phyloP scores from a whole-genome alignment of 768 basidiomycete genomes.

The Steccherinum ochraceum region DNA sequence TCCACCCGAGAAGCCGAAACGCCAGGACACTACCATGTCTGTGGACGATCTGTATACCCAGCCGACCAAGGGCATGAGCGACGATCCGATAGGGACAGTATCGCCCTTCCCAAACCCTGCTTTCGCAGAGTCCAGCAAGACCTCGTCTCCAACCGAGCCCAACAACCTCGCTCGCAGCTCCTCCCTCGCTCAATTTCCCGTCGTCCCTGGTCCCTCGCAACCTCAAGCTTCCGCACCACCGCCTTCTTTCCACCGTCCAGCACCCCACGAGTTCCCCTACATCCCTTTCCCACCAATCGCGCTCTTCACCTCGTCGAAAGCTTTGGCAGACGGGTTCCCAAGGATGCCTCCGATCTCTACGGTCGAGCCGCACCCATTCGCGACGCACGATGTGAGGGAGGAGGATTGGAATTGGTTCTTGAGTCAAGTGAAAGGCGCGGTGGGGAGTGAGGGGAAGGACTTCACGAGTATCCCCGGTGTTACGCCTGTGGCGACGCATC shows the following conservation, averaged over 20 bases:
- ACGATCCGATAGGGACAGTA: neutral
- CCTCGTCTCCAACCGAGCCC: neutral
- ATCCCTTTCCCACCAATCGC: neutral
- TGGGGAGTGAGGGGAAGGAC: neutral
- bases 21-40: neutral
- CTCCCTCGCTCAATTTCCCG: neutral
- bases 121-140: neutral
- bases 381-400: slow-evolving; percentile 41
- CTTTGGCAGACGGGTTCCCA: neutral
- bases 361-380: slow-evolving; percentile 40
- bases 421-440: slow-evolving; percentile 8
- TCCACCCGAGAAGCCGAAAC: neutral
- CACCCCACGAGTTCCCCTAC: neutral
- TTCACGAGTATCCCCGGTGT: neutral
- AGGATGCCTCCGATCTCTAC: neutral
- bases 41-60: neutral
- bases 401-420: slow-evolving; percentile 41
- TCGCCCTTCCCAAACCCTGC: neutral
- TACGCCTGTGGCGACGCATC: neutral
- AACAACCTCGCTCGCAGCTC: neutral
- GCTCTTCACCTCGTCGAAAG: neutral
- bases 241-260: neutral
- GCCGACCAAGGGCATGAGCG: neutral
- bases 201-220: neutral
- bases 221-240: neutral